Evolutionary conservation across 2,329 filamentous ascomycete genomes (phyloP).

Genomic region (Sclerotiophoma versabilis): DNA sequence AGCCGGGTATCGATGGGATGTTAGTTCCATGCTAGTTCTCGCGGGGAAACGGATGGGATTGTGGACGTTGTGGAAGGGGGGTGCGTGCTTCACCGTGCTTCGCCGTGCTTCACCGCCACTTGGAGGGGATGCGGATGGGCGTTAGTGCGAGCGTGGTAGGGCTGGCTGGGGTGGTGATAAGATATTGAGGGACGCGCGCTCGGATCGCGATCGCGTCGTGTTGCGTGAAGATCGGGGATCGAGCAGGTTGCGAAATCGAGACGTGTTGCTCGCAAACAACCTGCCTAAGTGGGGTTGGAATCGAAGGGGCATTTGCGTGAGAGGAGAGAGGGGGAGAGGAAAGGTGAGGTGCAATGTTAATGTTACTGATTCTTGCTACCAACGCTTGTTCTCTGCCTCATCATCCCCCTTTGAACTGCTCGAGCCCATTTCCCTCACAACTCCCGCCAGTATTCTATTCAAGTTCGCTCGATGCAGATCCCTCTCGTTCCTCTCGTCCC

Average conservation of each 20-base stretch:
- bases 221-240: too few species aligned
- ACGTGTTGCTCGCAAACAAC: too few species aligned
- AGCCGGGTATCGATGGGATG: neutral
- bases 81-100: too few species aligned
- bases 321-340: too few species aligned
- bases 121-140: neutral
- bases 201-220: neutral
- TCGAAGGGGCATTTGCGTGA: too few species aligned
- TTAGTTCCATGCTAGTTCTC: conserved; percentile 5
- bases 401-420: conserved; percentile 16
- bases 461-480: conserved; percentile 19
- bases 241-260: too few species aligned
- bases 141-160: neutral
- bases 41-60: conserved; percentile 1
- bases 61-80: neutral
- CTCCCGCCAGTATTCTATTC: conserved; percentile 22
- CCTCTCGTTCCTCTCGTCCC: conserved; percentile 23
- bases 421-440: conserved; percentile 21
- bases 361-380: neutral
- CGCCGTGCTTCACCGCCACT: conserved; percentile 4
- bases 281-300: too few species aligned
- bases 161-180: neutral
- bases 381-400: neutral
- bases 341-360: too few species aligned
- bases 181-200: neutral